Conservation (phyloP, 441 rosid species). For the Populus trichocarpa region DNA sequence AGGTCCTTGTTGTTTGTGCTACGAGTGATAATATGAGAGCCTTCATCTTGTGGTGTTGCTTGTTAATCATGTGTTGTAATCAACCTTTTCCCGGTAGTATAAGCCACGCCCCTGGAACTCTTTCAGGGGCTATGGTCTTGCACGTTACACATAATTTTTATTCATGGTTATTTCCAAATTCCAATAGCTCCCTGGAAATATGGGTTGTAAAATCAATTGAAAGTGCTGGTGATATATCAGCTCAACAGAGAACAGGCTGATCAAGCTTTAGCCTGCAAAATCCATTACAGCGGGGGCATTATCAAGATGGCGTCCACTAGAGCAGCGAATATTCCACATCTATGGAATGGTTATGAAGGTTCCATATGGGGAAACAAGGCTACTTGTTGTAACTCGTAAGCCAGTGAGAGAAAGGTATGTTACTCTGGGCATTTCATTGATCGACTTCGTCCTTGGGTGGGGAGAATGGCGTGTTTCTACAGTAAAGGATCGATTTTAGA, state of each 20-base stretch:
- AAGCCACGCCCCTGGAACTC: background rate
- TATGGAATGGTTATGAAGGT: background rate
- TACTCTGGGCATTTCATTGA: background rate
- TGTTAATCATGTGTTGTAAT: background rate
- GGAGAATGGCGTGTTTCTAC: background rate
- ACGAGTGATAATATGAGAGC: background rate
- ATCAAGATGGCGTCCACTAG: background rate
- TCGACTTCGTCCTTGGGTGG: background rate
- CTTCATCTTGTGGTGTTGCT: background rate
- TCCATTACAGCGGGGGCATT: background rate
- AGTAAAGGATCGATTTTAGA: background rate
- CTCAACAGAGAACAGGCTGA: background rate
- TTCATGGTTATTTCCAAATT: background rate
- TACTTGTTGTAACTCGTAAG: background rate
- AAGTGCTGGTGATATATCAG: background rate
- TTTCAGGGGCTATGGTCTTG: background rate
- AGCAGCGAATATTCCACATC: background rate
- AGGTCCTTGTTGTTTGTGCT: background rate
- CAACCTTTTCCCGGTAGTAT: background rate
- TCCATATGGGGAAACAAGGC: background rate
- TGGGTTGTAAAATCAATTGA: background rate
- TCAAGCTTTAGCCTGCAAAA: background rate
- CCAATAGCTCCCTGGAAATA: background rate
- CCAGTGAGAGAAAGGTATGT: background rate
- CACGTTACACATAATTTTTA: background rate